Evolutionary conservation across 1,139 yeast genomes (phyloP), one percentile per base, ranked within the genome.

Genomic region (Zygoascus meyerae): DNA sequence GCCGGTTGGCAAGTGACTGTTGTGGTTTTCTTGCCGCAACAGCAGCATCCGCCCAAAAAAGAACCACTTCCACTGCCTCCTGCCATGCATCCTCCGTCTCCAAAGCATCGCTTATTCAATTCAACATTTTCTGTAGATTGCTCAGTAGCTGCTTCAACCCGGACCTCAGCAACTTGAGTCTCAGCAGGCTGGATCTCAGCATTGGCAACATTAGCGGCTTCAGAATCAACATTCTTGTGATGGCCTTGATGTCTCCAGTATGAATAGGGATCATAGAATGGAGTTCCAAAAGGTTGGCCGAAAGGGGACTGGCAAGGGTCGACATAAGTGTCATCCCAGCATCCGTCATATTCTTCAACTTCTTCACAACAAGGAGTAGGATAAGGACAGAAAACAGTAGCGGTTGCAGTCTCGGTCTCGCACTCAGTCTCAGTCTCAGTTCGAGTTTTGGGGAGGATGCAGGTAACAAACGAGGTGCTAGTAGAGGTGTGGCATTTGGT

Each of bases 241-340:
- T 26, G 15, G 12, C 46, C 41, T 18, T 43, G 36, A 8, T 34
- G 41, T 17, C 40, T 41, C 37, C 40, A 43, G 29, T 36, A 14
- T 11, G 28, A 16, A 12, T 42, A 34, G 21, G 30, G 21, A 28
- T 46, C 42, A 26, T 34, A 18, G 38, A 21, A 28, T 8, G 40
- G 31, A 26, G 16, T 14, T n/a, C 26, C 15, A 30, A 18, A 34
- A 26, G 30, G 37, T n/a, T 6, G 38, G 14, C 11, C 30, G 15
- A 16, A 18, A 11, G 39, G 18, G 28, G 34, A 11, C 18, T 42
- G 36, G 14, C 21, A 21, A 12, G 45, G 45, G 15, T 42, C 45
- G 34, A 42, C 34, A 18, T 42, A 42, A 9, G 40, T 42, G 28
- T 35, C 39, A 18, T 42, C 45, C 45, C 45, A 42, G 36, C 45